phyloP scores from a whole-genome alignment of 306 rosid genomes.

The Sechiopsis laciniata region DNA sequence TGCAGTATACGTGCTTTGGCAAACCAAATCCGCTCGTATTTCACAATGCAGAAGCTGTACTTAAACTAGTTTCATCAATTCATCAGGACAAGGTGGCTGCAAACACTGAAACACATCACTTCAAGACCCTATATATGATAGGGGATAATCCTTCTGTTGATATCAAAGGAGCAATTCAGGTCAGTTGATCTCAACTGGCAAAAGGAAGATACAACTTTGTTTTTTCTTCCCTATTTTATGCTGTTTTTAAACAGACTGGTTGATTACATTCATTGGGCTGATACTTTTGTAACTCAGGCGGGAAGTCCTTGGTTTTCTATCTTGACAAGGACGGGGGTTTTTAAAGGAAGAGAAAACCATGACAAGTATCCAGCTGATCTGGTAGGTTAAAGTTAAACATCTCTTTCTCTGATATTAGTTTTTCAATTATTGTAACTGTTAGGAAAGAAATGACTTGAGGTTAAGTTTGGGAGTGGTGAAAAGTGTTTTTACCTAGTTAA shows the following conservation, averaged over 20 bases:
- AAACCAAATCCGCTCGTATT: constrained; percentile 81
- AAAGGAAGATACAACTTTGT: neutral
- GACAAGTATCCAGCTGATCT: constrained; percentile 37
- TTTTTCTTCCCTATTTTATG: neutral
- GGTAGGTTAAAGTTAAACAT: constrained; percentile 13
- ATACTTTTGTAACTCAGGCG: constrained; percentile 43
- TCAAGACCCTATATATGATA: constrained; percentile 73
- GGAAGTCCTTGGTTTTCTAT: constrained; percentile 97
- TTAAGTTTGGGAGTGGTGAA: neutral
- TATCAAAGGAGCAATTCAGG: constrained; percentile 76
- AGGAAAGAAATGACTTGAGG: neutral
- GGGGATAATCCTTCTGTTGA: constrained; percentile 95
- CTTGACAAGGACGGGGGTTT: constrained; percentile 85
- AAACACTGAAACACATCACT: constrained; percentile 31
- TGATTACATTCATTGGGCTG: neutral
- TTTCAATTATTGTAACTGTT: neutral
- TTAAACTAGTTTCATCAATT: constrained; percentile 34
- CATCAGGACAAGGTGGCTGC: constrained; percentile 22
- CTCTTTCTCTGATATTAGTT: neutral
- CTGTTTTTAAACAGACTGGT: neutral
- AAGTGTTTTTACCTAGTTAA: neutral
- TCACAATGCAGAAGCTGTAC: constrained; percentile 67
- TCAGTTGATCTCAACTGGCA: constrained; percentile 42
- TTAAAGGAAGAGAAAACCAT: constrained; percentile 79
- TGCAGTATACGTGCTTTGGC: constrained; percentile 65